Evolutionary conservation across 129 eudicot genomes (phyloP).

Genomic region (Rutidosis leptorrhynchoides): DNA sequence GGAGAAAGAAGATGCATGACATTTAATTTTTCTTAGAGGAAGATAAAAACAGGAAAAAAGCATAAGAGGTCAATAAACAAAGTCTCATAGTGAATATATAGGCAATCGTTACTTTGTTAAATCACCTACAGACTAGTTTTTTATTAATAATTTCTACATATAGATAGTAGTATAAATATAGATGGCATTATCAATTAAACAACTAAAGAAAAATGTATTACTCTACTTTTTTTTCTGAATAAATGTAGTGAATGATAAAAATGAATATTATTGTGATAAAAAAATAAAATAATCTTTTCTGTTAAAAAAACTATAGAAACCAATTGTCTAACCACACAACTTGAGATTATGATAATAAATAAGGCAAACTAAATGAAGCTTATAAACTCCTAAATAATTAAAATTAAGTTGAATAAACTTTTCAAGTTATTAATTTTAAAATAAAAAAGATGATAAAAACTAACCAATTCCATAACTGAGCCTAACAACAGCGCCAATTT

Average conservation of each 20-base stretch:
- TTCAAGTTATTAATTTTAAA: neutral
- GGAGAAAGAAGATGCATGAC: neutral
- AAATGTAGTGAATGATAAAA: too few species aligned
- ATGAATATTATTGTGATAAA: too few species aligned
- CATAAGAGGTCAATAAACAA: neutral
- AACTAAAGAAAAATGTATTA: too few species aligned
- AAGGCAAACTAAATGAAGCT: neutral
- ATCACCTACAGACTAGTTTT: too few species aligned
- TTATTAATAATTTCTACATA: too few species aligned
- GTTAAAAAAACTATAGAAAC: too few species aligned
- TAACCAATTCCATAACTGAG: slow-evolving; percentile 96
- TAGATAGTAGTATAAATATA: too few species aligned
- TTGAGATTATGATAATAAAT: neutral
- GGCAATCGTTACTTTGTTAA: neutral
- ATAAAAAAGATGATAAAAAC: slow-evolving; percentile 11
- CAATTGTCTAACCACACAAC: neutral
- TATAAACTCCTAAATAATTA: neutral
- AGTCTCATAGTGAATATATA: neutral
- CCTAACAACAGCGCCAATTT: slow-evolving; percentile 91
- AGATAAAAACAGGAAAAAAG: neutral
- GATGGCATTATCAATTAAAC: too few species aligned
- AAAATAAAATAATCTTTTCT: too few species aligned
- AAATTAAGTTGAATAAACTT: neutral
- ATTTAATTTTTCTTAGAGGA: neutral
- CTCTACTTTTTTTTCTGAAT: neutral